Evolutionary conservation across 2,329 filamentous ascomycete species (phyloP), one percentile per base, ranked within the genome.

Genomic region (Elsinoe arachidis): DNA sequence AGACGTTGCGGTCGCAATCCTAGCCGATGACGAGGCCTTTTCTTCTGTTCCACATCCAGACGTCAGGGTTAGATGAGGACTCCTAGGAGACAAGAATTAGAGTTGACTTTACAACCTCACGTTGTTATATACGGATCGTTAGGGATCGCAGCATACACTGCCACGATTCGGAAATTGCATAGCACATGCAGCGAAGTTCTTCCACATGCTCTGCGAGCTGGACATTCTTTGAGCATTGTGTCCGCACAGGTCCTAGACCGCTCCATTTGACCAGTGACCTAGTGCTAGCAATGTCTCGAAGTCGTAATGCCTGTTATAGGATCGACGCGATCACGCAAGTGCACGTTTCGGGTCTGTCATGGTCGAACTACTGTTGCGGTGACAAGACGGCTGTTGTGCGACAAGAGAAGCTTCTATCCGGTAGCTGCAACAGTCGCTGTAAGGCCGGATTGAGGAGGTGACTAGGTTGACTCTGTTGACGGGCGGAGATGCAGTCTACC

Each of bases 111-210:
- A 46, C 26, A 51, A 35, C 46, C 26, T 51, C 46, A 51, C 17
- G 41, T 23, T 46, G 17, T 46, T 46, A 15, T 51, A 51, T 51
- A 51, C 46, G 46, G 46, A 35, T 51, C 46, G 46, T 51, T 51
- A 34, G 46, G 33, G 26, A 19, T 15, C 17, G 26, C 15, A 51
- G 21, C 12, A 46, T 19, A 26, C 19, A 46, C 19, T n/a, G 19
- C 41, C 41, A 23, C 41, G 3, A 12, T 46, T 19, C 41, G 41
- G 41, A 46, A n/a, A 46, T 46, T 46, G 41, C 41, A 26, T 26
- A 30, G 37, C 41, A 46, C 11, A 2, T 11, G 12, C 15, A n/a
- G 41, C 21, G 21, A 46, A 46, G 41, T 30, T 7, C 26, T 12
- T 30, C 11, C 21, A 23, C 10, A n/a, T 46, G 19, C n/a, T 26